Percentiles rank a stretch among this genome's conserved stretches.
Conservation (phyloP, 2,329 filamentous ascomycete species). For the Alternaria tenuissima region DNA sequence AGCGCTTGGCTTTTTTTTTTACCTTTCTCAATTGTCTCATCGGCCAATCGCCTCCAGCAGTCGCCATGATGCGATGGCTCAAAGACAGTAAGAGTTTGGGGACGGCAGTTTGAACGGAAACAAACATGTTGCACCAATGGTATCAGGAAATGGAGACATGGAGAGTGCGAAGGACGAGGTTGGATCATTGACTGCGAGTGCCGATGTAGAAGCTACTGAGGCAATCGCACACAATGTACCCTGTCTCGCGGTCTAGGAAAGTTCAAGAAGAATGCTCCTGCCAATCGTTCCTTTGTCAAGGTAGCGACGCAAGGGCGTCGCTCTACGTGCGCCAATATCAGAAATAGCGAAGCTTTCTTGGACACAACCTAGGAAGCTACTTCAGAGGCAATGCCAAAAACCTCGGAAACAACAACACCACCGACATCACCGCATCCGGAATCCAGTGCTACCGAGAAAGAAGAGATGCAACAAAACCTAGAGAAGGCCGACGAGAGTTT, state of each 20-base stretch:
- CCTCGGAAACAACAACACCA: not conserved
- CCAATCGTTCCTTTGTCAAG: not conserved
- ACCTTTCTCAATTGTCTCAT: not conserved
- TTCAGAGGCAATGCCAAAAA: not conserved
- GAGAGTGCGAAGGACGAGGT: not conserved
- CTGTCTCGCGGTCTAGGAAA: not conserved
- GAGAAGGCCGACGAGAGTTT: not conserved
- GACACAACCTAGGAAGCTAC: not conserved
- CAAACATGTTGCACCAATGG: not conserved
- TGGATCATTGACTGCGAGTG: not conserved
- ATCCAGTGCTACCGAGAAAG: not conserved
- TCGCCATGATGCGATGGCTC: constrained; percentile 1
- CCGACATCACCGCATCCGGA: not conserved
- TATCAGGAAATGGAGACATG: not conserved
- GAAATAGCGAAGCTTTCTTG: not conserved
- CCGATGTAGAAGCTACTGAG: not conserved
- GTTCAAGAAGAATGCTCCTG: not conserved
- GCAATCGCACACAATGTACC: not conserved
- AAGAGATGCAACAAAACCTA: not conserved
- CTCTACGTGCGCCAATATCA: not conserved
- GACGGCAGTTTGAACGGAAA: not conserved
- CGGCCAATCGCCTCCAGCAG: not conserved
- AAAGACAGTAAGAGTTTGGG: not conserved
- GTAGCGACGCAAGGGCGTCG: not conserved
- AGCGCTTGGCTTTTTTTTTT: not conserved